Conservation (phyloP, 2,329 filamentous ascomycete species). For the Epichloe hybrida region DNA sequence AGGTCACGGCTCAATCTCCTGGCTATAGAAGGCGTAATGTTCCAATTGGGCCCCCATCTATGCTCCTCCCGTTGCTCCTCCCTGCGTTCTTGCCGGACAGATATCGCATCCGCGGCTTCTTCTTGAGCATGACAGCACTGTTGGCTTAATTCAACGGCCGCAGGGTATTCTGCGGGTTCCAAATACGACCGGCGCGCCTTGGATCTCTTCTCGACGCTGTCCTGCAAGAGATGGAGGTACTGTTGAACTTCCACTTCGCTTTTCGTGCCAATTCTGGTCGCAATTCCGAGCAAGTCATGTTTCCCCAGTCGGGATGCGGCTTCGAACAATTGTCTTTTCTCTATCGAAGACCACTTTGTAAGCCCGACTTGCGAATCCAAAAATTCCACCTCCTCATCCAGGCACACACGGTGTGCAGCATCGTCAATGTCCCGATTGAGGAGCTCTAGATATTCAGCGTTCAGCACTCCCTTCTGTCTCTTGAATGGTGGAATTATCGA, state of each 20-base stretch:
- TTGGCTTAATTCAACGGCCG: constrained; percentile 57
- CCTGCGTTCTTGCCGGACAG: constrained; percentile 47
- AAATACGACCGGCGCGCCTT: constrained; percentile 21
- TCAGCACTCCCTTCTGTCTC: constrained; percentile 29
- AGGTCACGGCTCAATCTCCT: constrained; percentile 13
- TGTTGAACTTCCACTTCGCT: constrained; percentile 58
- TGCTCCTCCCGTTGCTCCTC: constrained; percentile 47
- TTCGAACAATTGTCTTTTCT: constrained; percentile 60
- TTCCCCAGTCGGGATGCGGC: constrained; percentile 50
- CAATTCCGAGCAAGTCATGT: constrained; percentile 48
- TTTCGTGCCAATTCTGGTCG: constrained; percentile 54
- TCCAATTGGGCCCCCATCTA: constrained; percentile 52
- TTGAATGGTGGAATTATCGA: constrained; percentile 26
- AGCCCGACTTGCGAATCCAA: constrained; percentile 49
- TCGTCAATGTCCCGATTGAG: constrained; percentile 47
- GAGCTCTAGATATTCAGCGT: constrained; percentile 32
- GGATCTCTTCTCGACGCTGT: constrained; percentile 27
- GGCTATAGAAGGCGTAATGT: constrained; percentile 37
- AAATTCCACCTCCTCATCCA: constrained; percentile 19
- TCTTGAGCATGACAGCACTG: constrained; percentile 56
- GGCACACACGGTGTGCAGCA: constrained; percentile 25
- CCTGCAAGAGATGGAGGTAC: constrained; percentile 51
- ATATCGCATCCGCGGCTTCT: constrained; percentile 50
- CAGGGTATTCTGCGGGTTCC: constrained; percentile 45
- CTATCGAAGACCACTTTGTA: constrained; percentile 53